phyloP scores from a whole-genome alignment of 1,139 yeast species.

The Arxiozyma telluris region DNA sequence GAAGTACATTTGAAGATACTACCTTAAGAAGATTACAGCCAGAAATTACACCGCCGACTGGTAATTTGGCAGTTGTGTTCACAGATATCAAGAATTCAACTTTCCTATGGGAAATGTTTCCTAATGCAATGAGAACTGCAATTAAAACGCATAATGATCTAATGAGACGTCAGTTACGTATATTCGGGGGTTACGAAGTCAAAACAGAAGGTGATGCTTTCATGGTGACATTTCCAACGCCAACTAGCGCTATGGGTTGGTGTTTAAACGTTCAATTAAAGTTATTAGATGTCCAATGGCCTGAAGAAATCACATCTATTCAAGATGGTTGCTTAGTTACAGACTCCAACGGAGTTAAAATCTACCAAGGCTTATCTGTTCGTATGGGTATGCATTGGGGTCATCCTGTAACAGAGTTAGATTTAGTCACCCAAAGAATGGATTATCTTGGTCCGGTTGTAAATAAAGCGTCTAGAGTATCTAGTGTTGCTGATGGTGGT shows the following conservation, averaged over 20 bases:
- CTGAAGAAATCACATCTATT: constrained; percentile 77
- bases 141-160: constrained; percentile 87
- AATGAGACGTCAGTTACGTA: constrained; percentile 87
- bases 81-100: constrained; percentile 97
- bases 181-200: constrained; percentile 95
- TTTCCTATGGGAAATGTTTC: constrained; percentile 83
- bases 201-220: constrained; percentile 99
- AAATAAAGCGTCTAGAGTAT: constrained; percentile 85
- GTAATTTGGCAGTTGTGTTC: constrained; percentile 88
- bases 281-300: constrained; percentile 85
- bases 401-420: constrained; percentile 89
- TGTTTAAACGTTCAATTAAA: constrained; percentile 89
- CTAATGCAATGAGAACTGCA: constrained; percentile 93
- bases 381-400: constrained; percentile 99
- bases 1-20: constrained; percentile 65
- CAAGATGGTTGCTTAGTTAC: constrained; percentile 77
- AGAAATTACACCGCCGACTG: constrained; percentile 92
- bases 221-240: constrained; percentile 96
- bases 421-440: constrained; percentile 92
- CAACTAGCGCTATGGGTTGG: constrained; percentile 86
- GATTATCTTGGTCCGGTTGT: constrained; percentile 99
- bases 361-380: constrained; percentile 84
- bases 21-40: constrained; percentile 75
- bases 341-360: constrained; percentile 52
- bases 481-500: constrained; percentile 97